phyloP scores from a whole-genome alignment of 2,329 filamentous ascomycete genomes.

The Fusarium sacchari region DNA sequence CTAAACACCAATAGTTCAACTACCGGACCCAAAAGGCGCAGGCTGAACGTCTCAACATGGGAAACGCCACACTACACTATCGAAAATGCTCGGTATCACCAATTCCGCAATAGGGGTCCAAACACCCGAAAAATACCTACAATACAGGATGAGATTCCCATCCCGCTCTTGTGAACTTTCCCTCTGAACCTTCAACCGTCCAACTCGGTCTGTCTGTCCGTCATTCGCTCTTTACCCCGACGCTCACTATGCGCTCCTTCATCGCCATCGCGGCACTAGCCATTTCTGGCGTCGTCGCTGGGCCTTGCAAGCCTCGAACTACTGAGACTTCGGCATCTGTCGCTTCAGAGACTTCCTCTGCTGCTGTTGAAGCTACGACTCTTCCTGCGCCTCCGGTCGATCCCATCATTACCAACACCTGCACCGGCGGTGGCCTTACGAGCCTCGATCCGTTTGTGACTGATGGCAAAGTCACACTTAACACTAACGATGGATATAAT shows the following conservation, averaged over 20 bases:
- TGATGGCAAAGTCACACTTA: neutral
- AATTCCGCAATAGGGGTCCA: neutral
- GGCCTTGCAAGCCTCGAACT: slow-evolving; percentile 20
- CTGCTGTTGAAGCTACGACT: neutral
- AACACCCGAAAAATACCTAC: neutral
- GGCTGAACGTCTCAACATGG: slow-evolving; percentile 5
- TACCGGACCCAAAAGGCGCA: neutral
- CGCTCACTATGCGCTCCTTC: slow-evolving; percentile 29
- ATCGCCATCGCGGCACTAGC: slow-evolving; percentile 27
- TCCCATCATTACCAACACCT: slow-evolving; percentile 4
- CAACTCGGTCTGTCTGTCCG: slow-evolving; percentile 23
- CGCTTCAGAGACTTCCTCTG: neutral
- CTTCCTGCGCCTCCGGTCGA: neutral
- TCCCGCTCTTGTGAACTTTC: neutral
- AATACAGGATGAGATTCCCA: neutral
- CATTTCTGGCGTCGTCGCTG: slow-evolving; percentile 20
- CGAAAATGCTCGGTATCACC: neutral
- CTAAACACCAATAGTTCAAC: slow-evolving; percentile 9
- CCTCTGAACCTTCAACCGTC: slow-evolving; percentile 1
- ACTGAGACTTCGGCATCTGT: neutral
- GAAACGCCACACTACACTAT: slow-evolving; percentile 8
- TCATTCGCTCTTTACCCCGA: neutral
- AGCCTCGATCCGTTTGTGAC: neutral
- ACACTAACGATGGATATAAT: neutral
- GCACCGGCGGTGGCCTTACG: slow-evolving; percentile 7